Percentiles rank a stretch among this genome's conserved stretches.
Evolutionary conservation across 768 basidiomycete genomes (phyloP).

Genomic region (Kwoniella dejecticola): DNA sequence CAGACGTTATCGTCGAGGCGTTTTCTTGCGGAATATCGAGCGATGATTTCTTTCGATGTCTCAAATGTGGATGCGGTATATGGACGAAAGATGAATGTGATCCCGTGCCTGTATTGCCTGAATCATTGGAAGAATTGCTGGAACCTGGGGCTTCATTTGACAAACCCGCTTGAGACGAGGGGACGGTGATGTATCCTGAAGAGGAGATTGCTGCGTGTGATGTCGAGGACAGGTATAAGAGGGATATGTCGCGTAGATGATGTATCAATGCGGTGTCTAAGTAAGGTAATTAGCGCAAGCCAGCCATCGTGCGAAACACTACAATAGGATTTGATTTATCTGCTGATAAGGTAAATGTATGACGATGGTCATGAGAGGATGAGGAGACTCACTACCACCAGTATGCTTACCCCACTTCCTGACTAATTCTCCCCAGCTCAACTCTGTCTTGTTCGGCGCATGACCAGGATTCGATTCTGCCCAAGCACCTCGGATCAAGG

Average conservation of each 20-base stretch:
- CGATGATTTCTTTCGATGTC: constrained; percentile 17
- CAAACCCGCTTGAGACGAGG: constrained; percentile 7
- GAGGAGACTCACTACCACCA: constrained; percentile 49
- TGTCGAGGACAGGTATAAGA: constrained; percentile 40
- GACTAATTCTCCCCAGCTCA: constrained; percentile 50
- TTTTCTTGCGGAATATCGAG: constrained; percentile 2
- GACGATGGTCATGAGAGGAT: too few species aligned
- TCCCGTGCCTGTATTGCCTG: constrained; percentile 21
- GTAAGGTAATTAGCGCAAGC: not conserved
- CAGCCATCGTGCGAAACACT: not conserved
- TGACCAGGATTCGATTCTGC: constrained; percentile 39
- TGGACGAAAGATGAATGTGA: constrained; percentile 31
- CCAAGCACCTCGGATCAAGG: constrained; percentile 51
- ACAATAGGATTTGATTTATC: not conserved
- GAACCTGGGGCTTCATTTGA: constrained; percentile 10
- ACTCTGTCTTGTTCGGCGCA: constrained; percentile 44
- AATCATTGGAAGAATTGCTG: constrained; percentile 27
- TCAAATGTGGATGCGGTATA: constrained; percentile 23
- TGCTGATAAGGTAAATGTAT: too few species aligned
- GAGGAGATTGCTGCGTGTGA: constrained; percentile 26
- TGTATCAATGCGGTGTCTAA: constrained; percentile 46
- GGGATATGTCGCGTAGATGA: constrained; percentile 47
- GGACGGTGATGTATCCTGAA: constrained; percentile 32
- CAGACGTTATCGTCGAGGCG: constrained; percentile 10
- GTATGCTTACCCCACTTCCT: constrained; percentile 56